A percentile compares a stretch with the other conserved stretches of the same genome.
Conservation (phyloP, 352 stramenopile genomes). For the Thalassiosira ordinaria region DNA sequence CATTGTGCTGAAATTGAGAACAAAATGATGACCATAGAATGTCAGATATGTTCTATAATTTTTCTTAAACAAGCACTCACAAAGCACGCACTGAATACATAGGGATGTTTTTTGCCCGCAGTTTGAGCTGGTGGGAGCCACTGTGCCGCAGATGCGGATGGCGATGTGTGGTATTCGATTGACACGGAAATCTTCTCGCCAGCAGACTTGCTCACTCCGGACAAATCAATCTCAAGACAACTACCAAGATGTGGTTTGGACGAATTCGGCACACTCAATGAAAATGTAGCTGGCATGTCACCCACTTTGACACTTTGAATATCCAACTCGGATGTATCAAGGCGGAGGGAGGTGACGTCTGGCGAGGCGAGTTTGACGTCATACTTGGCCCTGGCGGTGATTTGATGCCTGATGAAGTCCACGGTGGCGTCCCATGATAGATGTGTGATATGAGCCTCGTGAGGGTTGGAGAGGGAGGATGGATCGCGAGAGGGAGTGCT, state of each 20-base stretch:
- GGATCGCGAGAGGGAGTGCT: conserved; percentile 28
- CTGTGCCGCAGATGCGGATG: conserved; percentile 84
- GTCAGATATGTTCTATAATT: no score
- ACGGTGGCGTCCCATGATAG: conserved; percentile 89
- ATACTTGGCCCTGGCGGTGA: conserved; percentile 89
- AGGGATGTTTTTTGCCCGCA: conserved; percentile 92
- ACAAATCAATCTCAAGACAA: conserved; percentile 78
- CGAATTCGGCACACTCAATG: conserved; percentile 43
- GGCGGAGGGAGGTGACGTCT: conserved; percentile 66
- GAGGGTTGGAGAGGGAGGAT: conserved; percentile 90
- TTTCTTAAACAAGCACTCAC: conserved; percentile 19
- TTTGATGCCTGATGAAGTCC: conserved; percentile 87
- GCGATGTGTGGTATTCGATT: conserved; percentile 88
- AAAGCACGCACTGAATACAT: conserved; percentile 77
- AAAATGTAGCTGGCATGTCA: conserved; percentile 65
- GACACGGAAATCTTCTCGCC: conserved; percentile 50
- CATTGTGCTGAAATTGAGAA: no score
- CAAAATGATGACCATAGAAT: no score
- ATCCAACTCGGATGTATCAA: conserved; percentile 90
- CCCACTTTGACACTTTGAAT: conserved; percentile 84
- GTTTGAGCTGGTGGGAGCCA: conserved; percentile 94
- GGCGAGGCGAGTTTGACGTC: conserved; percentile 71
- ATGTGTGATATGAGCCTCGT: conserved; percentile 88
- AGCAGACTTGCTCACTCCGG: background rate
- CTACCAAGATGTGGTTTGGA: conserved; percentile 82